Evolutionary conservation across 495 filamentous ascomycete genomes (phyloP).

Genomic region (Lentithecium fluviatile): DNA sequence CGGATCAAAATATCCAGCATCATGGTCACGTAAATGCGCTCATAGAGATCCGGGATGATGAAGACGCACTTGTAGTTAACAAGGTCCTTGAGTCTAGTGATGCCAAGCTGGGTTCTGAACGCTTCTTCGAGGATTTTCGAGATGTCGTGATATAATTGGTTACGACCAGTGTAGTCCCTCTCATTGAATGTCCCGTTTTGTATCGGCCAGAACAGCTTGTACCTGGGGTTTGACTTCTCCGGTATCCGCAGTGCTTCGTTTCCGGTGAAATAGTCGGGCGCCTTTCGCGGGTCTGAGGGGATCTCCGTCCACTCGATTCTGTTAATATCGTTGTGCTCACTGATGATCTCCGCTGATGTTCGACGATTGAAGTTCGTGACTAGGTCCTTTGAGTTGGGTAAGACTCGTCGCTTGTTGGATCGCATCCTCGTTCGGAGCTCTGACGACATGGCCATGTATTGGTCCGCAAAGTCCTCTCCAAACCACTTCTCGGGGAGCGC

Average conservation of each 20-base stretch:
- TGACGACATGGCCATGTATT: conserved; percentile 75
- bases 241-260: conserved; percentile 80
- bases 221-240: conserved; percentile 83
- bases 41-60: conserved; percentile 93
- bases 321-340: conserved; percentile 88
- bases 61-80: conserved; percentile 89
- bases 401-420: conserved; percentile 82
- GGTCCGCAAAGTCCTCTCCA: conserved; percentile 78
- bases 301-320: conserved; percentile 95
- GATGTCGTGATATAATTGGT: conserved; percentile 78
- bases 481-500: conserved; percentile 70
- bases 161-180: conserved; percentile 73
- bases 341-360: conserved; percentile 76
- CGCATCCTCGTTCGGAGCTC: conserved; percentile 90
- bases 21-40: conserved; percentile 84
- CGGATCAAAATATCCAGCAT: conserved; percentile 80
- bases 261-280: conserved; percentile 75
- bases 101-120: conserved; percentile 74
- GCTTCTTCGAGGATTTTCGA: conserved; percentile 82
- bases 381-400: conserved; percentile 93
- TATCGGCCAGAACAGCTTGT: conserved; percentile 89
- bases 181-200: conserved; percentile 87
- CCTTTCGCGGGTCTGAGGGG: conserved; percentile 52
- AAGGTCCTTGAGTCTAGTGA: conserved; percentile 77
- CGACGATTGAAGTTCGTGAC: conserved; percentile 89